These are phyloP conservation scores for Lactarius evosmus DNA, from an alignment of 768 basidiomycete genomes.

Conservation along the genomic window DNA sequence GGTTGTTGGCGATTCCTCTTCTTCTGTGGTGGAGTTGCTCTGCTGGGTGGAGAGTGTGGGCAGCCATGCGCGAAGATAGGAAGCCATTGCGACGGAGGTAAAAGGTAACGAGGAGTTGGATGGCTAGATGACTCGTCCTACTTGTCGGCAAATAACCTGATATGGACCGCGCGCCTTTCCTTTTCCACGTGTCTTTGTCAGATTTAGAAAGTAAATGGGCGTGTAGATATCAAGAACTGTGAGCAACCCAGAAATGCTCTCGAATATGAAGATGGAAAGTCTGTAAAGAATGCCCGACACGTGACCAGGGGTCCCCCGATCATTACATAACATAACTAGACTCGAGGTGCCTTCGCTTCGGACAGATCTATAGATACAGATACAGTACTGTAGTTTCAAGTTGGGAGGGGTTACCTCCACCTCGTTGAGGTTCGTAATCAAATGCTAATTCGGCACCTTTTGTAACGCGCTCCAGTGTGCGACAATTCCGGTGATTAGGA, in stretches of 20 bases:
- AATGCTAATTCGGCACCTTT: neutral
- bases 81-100: conserved; percentile 15
- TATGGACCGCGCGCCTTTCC: neutral
- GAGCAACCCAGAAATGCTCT: too few relatives aligned
- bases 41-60: conserved; percentile 9
- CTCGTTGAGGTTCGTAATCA: neutral
- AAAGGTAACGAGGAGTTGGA: neutral
- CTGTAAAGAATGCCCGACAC: too few relatives aligned
- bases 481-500: neutral
- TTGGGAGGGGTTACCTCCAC: too few relatives aligned
- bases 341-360: too few relatives aligned
- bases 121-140: conserved; percentile 7
- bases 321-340: too few relatives aligned
- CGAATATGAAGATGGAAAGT: too few relatives aligned
- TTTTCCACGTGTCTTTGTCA: neutral
- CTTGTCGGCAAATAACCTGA: neutral
- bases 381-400: too few relatives aligned
- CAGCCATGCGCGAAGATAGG: conserved; percentile 27
- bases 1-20: conserved; percentile 38
- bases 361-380: too few relatives aligned
- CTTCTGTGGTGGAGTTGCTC: conserved; percentile 25
- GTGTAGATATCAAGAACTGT: too few relatives aligned
- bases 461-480: neutral
- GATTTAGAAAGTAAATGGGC: too few relatives aligned
- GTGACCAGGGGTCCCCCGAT: too few relatives aligned